phyloP scores from a whole-genome alignment of 768 basidiomycete species.

The Suillus hirtellus region DNA sequence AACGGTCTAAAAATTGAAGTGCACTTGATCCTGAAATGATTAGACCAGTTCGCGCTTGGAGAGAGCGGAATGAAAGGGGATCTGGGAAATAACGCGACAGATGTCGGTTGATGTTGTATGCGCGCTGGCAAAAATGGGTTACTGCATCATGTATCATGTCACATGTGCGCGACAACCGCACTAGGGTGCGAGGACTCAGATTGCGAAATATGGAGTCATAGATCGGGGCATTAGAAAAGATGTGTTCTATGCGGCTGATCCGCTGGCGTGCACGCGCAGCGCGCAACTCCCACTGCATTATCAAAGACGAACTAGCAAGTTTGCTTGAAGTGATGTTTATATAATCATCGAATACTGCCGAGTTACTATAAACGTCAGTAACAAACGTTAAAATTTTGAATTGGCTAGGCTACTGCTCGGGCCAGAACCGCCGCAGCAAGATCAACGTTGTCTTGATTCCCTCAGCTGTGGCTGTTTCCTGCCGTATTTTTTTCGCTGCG shows the following conservation, averaged over 20 bases:
- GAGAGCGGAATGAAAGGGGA: constrained; percentile 41
- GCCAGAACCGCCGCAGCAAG: too few species aligned
- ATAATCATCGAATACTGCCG: not conserved
- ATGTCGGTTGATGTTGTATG: constrained; percentile 38
- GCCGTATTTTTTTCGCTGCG: too few species aligned
- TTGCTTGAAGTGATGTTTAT: not conserved
- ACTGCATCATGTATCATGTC: constrained; percentile 18
- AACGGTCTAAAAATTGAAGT: constrained; percentile 51
- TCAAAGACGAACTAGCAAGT: not conserved
- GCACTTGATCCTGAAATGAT: constrained; percentile 56
- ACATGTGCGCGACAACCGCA: constrained; percentile 25
- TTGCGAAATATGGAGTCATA: constrained; percentile 23
- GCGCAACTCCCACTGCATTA: not conserved
- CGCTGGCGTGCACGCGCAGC: not conserved
- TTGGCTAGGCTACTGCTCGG: too few species aligned
- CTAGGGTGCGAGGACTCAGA: constrained; percentile 29
- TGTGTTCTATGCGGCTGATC: not conserved
- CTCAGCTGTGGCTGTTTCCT: too few species aligned
- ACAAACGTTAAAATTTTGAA: too few species aligned
- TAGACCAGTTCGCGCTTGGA: constrained; percentile 44
- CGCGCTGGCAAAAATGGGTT: constrained; percentile 23
- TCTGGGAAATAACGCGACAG: constrained; percentile 39
- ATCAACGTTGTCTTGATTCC: too few species aligned
- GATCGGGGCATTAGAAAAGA: constrained; percentile 22
- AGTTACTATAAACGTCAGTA: too few species aligned